A percentile compares a stretch with the other conserved stretches of the same genome.
These are phyloP conservation scores for Anacardium occidentale DNA, from an alignment of 345 rosid genomes.

Conservation along the genomic window DNA sequence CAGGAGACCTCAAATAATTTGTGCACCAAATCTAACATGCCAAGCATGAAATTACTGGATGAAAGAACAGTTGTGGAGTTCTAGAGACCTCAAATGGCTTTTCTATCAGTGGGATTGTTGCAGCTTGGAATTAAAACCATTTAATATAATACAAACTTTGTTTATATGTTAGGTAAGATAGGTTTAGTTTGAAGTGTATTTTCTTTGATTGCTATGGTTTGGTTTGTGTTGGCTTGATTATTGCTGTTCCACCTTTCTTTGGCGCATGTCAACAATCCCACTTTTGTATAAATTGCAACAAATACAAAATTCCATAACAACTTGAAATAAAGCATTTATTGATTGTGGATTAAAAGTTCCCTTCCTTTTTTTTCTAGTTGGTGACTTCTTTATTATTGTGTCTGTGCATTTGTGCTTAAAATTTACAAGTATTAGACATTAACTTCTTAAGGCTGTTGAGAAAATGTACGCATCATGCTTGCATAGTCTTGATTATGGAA, in stretches of 20 bases:
- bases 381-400: not conserved
- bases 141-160: not conserved
- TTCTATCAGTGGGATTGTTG: not conserved
- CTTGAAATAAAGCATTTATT: not conserved
- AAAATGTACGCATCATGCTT: not conserved
- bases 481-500: conserved; percentile 4
- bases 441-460: not conserved
- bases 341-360: not conserved
- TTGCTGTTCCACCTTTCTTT: not conserved
- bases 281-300: not conserved
- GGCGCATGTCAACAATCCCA: not conserved
- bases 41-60: too few species aligned
- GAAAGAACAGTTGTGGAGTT: not conserved
- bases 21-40: not conserved
- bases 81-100: not conserved
- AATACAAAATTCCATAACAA: not conserved
- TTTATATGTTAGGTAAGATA: not conserved
- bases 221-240: not conserved
- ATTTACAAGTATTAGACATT: not conserved
- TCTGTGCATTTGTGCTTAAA: not conserved
- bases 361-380: not conserved
- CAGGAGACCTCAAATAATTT: not conserved
- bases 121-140: too few species aligned
- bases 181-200: not conserved
- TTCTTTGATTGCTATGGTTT: not conserved